Evolutionary conservation across 768 basidiomycete species (phyloP).

Genomic region (Boletus coccyginus): DNA sequence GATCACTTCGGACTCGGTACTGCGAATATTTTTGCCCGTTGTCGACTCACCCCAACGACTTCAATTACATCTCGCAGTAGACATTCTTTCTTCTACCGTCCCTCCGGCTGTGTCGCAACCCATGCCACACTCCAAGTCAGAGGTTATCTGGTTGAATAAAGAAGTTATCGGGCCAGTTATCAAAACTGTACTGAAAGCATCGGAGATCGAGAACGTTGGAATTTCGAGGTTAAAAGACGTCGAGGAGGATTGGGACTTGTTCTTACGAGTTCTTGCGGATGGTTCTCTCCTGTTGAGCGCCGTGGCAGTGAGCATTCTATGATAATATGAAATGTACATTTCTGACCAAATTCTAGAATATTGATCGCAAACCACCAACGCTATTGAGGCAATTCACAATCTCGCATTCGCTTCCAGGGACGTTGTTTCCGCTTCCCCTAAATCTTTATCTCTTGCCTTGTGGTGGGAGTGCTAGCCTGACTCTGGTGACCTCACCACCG

Average conservation of each 20-base stretch:
- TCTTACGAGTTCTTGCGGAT: slow-evolving; percentile 67
- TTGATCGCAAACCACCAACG: slow-evolving; percentile 86
- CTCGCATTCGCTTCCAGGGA: slow-evolving; percentile 55
- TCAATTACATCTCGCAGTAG: slow-evolving; percentile 80
- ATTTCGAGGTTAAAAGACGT: slow-evolving; percentile 57
- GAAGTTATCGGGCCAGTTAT: slow-evolving; percentile 53
- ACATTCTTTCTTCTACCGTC: slow-evolving; percentile 61
- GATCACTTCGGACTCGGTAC: slow-evolving; percentile 74
- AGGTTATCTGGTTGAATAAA: slow-evolving; percentile 69
- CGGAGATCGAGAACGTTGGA: neutral
- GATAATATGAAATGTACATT: neutral
- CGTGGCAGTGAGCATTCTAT: slow-evolving; percentile 54
- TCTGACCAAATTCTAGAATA: slow-evolving; percentile 53
- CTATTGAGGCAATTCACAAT: slow-evolving; percentile 73
- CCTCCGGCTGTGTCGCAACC: slow-evolving; percentile 35
- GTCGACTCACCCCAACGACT: slow-evolving; percentile 81
- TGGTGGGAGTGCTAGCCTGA: slow-evolving; percentile 42
- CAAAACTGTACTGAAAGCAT: slow-evolving; percentile 39
- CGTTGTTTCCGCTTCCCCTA: slow-evolving; percentile 46
- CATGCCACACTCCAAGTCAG: slow-evolving; percentile 36
- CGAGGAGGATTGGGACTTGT: slow-evolving; percentile 74
- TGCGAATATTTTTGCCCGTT: slow-evolving; percentile 86
- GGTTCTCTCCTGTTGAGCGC: slow-evolving; percentile 74
- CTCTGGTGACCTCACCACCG: slow-evolving; percentile 66
- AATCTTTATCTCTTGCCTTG: slow-evolving; percentile 55